Evolutionary conservation across 73 alveolate species (phyloP).

Genomic region (Paramecium pentaurelia): DNA sequence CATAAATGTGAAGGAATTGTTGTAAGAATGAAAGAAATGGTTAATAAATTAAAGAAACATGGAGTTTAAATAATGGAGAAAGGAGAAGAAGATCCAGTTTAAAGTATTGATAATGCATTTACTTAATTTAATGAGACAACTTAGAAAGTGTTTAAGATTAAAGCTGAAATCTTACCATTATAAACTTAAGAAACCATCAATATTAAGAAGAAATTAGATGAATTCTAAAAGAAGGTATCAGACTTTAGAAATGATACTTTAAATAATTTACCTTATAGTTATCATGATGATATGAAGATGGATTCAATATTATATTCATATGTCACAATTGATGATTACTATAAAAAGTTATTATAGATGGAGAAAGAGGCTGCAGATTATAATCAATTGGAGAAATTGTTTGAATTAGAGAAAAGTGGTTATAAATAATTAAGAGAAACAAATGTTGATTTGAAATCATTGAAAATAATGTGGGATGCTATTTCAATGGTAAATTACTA

Average conservation of each 20-base stretch:
- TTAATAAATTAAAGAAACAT: slow-evolving; percentile 79
- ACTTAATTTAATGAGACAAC: slow-evolving; percentile 93
- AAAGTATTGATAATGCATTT: slow-evolving; percentile 77
- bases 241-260: slow-evolving; percentile 92
- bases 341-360: slow-evolving; percentile 77
- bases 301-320: slow-evolving; percentile 85
- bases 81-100: slow-evolving; percentile 62
- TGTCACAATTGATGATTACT: slow-evolving; percentile 79
- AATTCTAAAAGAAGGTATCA: slow-evolving; percentile 83
- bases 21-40: slow-evolving; percentile 85
- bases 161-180: slow-evolving; percentile 97
- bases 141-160: slow-evolving; percentile 94
- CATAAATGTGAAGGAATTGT: slow-evolving; percentile 78
- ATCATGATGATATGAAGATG: slow-evolving; percentile 71
- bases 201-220: slow-evolving; percentile 86
- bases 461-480: slow-evolving; percentile 99
- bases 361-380: slow-evolving; percentile 87
- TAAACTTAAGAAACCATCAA: slow-evolving; percentile 95
- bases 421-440: slow-evolving; percentile 96
- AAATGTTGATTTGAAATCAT: slow-evolving; percentile 86
- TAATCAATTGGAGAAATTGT: slow-evolving; percentile 91
- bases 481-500: slow-evolving; percentile 87
- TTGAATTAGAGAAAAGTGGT: slow-evolving; percentile 90
- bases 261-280: slow-evolving; percentile 86
- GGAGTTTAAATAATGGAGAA: slow-evolving; percentile 81